phyloP scores from a whole-genome alignment of 2,329 filamentous ascomycete species.

The Hortaea werneckii region DNA sequence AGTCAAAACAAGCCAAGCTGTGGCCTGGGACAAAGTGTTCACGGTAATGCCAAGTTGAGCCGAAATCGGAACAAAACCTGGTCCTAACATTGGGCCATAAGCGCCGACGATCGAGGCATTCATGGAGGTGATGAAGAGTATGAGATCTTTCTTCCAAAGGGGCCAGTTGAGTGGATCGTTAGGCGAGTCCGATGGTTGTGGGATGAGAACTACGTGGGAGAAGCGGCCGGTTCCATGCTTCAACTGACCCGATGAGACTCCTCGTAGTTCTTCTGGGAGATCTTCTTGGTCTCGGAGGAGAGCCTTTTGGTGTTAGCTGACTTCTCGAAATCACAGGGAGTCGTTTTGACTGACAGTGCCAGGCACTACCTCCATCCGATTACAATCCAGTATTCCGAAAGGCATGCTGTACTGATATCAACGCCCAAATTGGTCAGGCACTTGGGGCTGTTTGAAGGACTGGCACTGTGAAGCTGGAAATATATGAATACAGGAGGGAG shows the following conservation, averaged over 20 bases:
- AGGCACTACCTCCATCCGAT: constrained; percentile 37
- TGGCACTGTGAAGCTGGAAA: too few species aligned
- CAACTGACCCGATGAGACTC: constrained; percentile 30
- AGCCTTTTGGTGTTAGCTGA: constrained; percentile 17
- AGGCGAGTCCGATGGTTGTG: constrained; percentile 41
- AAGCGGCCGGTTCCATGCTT: constrained; percentile 24
- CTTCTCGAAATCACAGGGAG: background rate
- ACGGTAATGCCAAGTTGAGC: constrained; percentile 35
- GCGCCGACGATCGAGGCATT: constrained; percentile 41
- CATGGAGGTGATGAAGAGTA: constrained; percentile 37
- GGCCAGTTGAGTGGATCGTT: constrained; percentile 41
- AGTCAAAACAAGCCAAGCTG: constrained; percentile 40
- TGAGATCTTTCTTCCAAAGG: constrained; percentile 37
- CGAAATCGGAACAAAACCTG: constrained; percentile 40
- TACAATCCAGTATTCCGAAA: constrained; percentile 40
- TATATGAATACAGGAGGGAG: too few species aligned
- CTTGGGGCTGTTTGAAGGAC: too few species aligned
- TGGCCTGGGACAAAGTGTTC: constrained; percentile 35
- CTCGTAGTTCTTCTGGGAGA: constrained; percentile 36
- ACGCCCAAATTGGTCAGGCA: too few species aligned
- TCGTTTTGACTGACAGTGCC: constrained; percentile 33
- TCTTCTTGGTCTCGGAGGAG: constrained; percentile 39
- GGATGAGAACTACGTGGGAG: constrained; percentile 20
- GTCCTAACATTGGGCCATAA: constrained; percentile 43
- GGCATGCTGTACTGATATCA: constrained; percentile 23